Percentiles rank a stretch among this genome's conserved stretches.
Conservation (phyloP, 2,329 filamentous ascomycete genomes). For the Stachybotrys chlorohalonatus region DNA sequence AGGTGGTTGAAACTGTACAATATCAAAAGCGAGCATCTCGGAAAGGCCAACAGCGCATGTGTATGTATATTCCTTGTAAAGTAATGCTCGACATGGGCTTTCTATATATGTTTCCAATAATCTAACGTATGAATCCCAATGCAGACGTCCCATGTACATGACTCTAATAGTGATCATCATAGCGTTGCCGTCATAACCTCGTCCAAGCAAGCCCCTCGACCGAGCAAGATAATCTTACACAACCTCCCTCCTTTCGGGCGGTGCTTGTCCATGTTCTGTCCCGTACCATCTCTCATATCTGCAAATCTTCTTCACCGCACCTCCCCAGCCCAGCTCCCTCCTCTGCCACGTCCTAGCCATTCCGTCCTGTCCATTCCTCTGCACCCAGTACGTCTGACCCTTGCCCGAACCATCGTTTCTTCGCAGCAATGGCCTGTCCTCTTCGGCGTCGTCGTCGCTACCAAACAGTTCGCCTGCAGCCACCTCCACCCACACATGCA, state of each 20-base stretch:
- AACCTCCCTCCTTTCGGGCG: not conserved
- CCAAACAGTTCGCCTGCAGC: slow-evolving; percentile 15
- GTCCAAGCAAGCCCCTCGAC: not conserved
- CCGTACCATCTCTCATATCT: slow-evolving; percentile 22
- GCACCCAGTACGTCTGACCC: slow-evolving; percentile 25
- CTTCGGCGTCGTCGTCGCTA: slow-evolving; percentile 8
- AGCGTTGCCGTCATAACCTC: not conserved
- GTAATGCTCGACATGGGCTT: not conserved
- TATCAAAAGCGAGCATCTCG: not conserved
- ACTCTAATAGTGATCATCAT: not conserved
- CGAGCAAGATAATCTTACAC: not conserved
- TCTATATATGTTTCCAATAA: not conserved
- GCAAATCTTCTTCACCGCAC: slow-evolving; percentile 32
- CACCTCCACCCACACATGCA: slow-evolving; percentile 38
- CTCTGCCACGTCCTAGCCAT: slow-evolving; percentile 29
- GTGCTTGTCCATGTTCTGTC: slow-evolving; percentile 5
- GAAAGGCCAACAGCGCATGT: not conserved
- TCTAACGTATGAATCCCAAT: not conserved
- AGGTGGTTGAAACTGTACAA: not conserved
- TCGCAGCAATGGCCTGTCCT: slow-evolving; percentile 6
- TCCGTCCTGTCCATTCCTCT: slow-evolving; percentile 16
- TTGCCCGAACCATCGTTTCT: slow-evolving; percentile 20
- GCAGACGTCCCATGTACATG: not conserved
- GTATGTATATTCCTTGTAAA: not conserved
- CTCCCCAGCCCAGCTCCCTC: slow-evolving; percentile 35